A percentile compares a stretch with the other conserved stretches of the same genome.
Conservation (phyloP, 2,329 filamentous ascomycete genomes). For the Decorospora gaudefroyi region DNA sequence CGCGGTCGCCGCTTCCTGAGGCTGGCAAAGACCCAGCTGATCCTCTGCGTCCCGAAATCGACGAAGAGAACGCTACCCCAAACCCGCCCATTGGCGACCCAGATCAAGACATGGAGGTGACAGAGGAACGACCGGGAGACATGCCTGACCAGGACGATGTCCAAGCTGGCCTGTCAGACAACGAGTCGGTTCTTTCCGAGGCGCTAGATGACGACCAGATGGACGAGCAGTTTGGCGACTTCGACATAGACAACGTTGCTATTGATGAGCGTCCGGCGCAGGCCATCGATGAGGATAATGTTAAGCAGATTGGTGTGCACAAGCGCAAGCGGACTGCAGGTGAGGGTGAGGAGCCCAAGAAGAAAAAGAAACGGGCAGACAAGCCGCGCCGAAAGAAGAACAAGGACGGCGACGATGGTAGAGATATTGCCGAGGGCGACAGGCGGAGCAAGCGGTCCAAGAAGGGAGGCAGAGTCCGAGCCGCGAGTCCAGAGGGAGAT, state of each 20-base stretch:
- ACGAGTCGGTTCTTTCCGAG: constrained; percentile 66
- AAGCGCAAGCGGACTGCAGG: constrained; percentile 67
- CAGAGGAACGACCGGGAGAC: constrained; percentile 44
- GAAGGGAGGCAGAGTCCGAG: constrained; percentile 46
- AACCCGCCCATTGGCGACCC: constrained; percentile 52
- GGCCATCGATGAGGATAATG: constrained; percentile 64
- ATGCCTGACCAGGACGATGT: constrained; percentile 46
- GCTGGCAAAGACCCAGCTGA: constrained; percentile 54
- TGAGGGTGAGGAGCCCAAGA: constrained; percentile 63
- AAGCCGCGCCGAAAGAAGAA: constrained; percentile 58
- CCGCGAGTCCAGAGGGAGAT: constrained; percentile 59
- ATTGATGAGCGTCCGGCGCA: constrained; percentile 64
- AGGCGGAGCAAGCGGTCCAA: constrained; percentile 58
- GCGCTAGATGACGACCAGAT: constrained; percentile 66
- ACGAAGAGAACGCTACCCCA: constrained; percentile 55
- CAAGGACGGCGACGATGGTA: constrained; percentile 53
- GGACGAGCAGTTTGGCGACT: constrained; percentile 59
- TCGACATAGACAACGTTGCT: constrained; percentile 64
- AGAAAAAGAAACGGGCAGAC: constrained; percentile 69
- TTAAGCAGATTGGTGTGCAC: constrained; percentile 64
- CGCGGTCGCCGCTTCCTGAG: constrained; percentile 51
- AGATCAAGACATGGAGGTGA: constrained; percentile 53
- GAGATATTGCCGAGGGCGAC: constrained; percentile 59
- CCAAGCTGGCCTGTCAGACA: constrained; percentile 57
- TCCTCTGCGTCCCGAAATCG: constrained; percentile 53